phyloP scores from a whole-genome alignment of 495 filamentous ascomycete genomes.

The Ascobolus immersus region DNA sequence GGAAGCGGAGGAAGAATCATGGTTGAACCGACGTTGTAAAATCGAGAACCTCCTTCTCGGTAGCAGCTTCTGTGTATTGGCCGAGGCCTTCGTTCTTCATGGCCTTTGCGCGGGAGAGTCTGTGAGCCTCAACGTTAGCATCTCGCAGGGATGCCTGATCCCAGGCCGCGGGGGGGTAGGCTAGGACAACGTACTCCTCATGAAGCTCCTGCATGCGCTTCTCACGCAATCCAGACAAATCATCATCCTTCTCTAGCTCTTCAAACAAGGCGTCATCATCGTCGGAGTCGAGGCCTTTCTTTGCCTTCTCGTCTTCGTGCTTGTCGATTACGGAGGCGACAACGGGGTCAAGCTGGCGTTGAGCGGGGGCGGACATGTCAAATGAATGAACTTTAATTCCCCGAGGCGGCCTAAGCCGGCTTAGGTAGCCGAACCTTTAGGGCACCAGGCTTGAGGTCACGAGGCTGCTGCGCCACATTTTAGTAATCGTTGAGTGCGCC shows the following conservation, averaged over 20 bases:
- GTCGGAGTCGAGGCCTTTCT: slow-evolving; percentile 18
- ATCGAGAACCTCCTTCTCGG: slow-evolving; percentile 42
- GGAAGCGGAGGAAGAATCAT: not conserved
- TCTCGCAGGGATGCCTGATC: slow-evolving; percentile 17
- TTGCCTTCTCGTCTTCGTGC: slow-evolving; percentile 16
- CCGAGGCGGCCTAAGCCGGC: no score
- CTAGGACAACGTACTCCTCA: slow-evolving; percentile 28
- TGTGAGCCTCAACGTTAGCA: slow-evolving; percentile 1
- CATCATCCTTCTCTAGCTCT: slow-evolving; percentile 38
- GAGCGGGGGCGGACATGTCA: no score
- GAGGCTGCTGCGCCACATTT: no score
- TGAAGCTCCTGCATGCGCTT: slow-evolving; percentile 46
- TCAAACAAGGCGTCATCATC: slow-evolving; percentile 52
- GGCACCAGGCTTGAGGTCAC: no score
- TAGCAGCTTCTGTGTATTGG: slow-evolving; percentile 31
- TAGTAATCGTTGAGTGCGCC: no score
- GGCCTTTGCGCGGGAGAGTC: slow-evolving; percentile 10
- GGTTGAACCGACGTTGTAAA: slow-evolving; percentile 35
- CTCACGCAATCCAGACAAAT: slow-evolving; percentile 38
- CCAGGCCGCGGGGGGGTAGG: slow-evolving; percentile 18
- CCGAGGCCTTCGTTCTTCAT: slow-evolving; percentile 19
- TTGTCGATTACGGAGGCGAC: slow-evolving; percentile 13
- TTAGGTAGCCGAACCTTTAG: no score
- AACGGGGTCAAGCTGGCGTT: slow-evolving; percentile 10
- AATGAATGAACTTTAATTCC: no score